Percentiles rank a stretch among this genome's conserved stretches.
Conservation (phyloP, 805 yeast species). For the Ogataea salicorniae region DNA sequence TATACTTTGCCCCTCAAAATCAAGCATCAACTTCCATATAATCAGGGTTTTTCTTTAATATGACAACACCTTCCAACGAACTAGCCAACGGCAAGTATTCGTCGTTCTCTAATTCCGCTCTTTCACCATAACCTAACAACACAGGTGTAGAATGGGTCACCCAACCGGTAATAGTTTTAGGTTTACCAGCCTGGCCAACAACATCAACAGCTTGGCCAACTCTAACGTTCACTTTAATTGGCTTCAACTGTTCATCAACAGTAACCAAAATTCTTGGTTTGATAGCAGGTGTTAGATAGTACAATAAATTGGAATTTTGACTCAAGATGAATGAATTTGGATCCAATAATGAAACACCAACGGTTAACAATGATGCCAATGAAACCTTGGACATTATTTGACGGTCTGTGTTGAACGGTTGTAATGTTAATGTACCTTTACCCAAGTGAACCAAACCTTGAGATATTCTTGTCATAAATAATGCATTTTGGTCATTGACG, state of each 20-base stretch:
- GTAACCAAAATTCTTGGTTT: slow-evolving; percentile 92
- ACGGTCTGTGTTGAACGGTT: slow-evolving; percentile 86
- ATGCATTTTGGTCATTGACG: slow-evolving; percentile 80
- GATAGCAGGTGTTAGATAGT: slow-evolving; percentile 79
- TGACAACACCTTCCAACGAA: slow-evolving; percentile 89
- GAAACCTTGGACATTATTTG: slow-evolving; percentile 83
- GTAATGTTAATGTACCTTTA: slow-evolving; percentile 88
- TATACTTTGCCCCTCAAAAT: not conserved
- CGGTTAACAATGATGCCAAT: slow-evolving; percentile 82
- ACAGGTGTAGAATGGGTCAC: slow-evolving; percentile 98
- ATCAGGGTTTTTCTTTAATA: slow-evolving; percentile 86
- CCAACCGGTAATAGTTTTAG: slow-evolving; percentile 99
- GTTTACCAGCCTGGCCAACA: slow-evolving; percentile 99
- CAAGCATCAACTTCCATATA: slow-evolving; percentile 44
- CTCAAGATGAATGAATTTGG: slow-evolving; percentile 78
- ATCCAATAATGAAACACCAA: slow-evolving; percentile 75
- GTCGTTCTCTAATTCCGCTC: slow-evolving; percentile 94
- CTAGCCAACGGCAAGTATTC: slow-evolving; percentile 81
- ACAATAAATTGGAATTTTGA: slow-evolving; percentile 73
- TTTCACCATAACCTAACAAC: slow-evolving; percentile 84
- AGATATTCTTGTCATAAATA: slow-evolving; percentile 89
- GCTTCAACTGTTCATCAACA: slow-evolving; percentile 84
- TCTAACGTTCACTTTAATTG: slow-evolving; percentile 91
- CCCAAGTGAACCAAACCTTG: slow-evolving; percentile 95
- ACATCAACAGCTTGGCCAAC: slow-evolving; percentile 99